Percentiles rank a stretch among this genome's conserved stretches.
These are phyloP conservation scores for Acanthamoeba royreba DNA, from an alignment of 208 protist genomes.

Conservation along the genomic window DNA sequence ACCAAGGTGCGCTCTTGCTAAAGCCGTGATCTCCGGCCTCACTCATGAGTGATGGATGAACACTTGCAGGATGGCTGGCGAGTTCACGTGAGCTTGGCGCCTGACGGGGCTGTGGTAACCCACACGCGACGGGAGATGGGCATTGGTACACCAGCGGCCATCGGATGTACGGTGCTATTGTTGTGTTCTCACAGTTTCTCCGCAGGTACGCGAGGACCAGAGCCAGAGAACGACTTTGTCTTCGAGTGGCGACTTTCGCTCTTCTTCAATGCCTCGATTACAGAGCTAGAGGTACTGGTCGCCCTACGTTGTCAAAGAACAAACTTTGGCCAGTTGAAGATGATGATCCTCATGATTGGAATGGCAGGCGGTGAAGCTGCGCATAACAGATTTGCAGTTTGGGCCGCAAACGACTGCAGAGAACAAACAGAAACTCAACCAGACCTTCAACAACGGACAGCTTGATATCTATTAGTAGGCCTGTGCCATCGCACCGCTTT, in stretches of 20 bases:
- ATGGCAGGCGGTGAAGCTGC: not conserved
- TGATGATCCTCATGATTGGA: not conserved
- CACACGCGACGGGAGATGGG: slow-evolving; percentile 13
- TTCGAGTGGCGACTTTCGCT: slow-evolving; percentile 5
- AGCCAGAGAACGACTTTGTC: not conserved
- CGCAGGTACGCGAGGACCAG: not conserved
- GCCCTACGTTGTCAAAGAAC: not conserved
- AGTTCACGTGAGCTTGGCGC: not conserved
- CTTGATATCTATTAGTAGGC: slow-evolving; percentile 18
- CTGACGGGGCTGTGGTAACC: slow-evolving; percentile 1
- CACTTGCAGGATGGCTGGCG: not conserved
- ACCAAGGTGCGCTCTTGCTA: not conserved
- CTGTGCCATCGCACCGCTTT: no score
- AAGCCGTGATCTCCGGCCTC: not conserved
- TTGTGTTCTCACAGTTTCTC: not conserved
- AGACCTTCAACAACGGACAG: slow-evolving; percentile 10
- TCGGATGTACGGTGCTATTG: not conserved
- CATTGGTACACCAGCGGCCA: not conserved
- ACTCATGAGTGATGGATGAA: not conserved
- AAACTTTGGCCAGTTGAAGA: no score
- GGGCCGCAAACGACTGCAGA: not conserved
- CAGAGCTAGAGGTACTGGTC: not conserved
- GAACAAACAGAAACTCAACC: slow-evolving; percentile 15
- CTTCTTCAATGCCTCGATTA: not conserved
- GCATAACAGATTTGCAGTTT: not conserved